Evolutionary conservation across 768 basidiomycete genomes (phyloP).

Genomic region (Tylopilus cervinicoccineus): DNA sequence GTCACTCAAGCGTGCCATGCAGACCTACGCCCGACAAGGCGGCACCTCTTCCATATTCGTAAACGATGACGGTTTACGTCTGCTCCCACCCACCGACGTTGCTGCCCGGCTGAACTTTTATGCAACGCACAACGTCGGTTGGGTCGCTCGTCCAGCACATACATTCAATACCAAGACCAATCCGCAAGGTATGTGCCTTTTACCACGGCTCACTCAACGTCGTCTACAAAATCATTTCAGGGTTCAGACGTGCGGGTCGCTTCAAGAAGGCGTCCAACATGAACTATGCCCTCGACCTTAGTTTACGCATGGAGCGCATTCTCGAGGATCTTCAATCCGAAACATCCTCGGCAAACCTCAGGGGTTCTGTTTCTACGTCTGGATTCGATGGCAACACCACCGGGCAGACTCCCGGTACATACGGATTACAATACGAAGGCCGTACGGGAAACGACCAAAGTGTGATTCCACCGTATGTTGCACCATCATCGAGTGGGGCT

Average conservation of each 20-base stretch:
- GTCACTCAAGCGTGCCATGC: slow-evolving; percentile 57
- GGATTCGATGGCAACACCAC: slow-evolving; percentile 20
- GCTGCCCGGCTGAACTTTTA: slow-evolving; percentile 50
- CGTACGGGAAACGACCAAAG: slow-evolving; percentile 57
- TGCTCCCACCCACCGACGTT: slow-evolving; percentile 43
- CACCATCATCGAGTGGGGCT: slow-evolving; percentile 16
- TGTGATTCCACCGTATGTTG: slow-evolving; percentile 21
- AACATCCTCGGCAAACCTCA: slow-evolving; percentile 18
- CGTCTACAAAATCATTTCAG: slow-evolving; percentile 6
- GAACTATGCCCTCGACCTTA: slow-evolving; percentile 67
- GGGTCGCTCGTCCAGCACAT: slow-evolving; percentile 57
- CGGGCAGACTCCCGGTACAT: slow-evolving; percentile 38
- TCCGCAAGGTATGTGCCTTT: slow-evolving; percentile 39
- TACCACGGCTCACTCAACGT: slow-evolving; percentile 36
- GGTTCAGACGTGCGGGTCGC: slow-evolving; percentile 53
- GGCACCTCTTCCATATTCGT: slow-evolving; percentile 55
- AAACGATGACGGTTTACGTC: slow-evolving; percentile 60
- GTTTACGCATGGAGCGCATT: slow-evolving; percentile 33
- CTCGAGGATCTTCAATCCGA: slow-evolving; percentile 30
- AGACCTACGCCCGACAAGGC: slow-evolving; percentile 64
- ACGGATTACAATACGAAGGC: slow-evolving; percentile 65
- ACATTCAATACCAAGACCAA: slow-evolving; percentile 38
- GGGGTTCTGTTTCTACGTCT: slow-evolving; percentile 22
- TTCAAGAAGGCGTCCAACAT: slow-evolving; percentile 96
- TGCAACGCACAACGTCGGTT: slow-evolving; percentile 54